phyloP scores from a whole-genome alignment of 371 early-diverging fungal species.

The Mortierella sp. region DNA sequence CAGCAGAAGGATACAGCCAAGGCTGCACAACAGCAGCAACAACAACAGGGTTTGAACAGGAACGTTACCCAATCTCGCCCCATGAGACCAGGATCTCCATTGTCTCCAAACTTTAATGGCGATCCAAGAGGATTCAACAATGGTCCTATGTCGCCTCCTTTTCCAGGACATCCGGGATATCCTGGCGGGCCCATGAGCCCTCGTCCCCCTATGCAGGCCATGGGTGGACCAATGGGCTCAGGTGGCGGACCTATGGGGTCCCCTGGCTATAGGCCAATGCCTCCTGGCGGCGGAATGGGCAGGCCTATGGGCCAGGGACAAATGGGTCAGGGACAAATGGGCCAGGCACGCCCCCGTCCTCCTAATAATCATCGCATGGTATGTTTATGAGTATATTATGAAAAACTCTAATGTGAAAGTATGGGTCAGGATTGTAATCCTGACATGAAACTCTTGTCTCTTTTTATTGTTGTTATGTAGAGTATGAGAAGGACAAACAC shows the following conservation, averaged over 20 bases:
- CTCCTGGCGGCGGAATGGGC: conserved; percentile 30
- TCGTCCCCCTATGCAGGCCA: conserved; percentile 51
- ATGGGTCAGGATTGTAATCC: too few relatives aligned
- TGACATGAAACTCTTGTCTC: too few relatives aligned
- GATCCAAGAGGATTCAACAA: conserved; percentile 18
- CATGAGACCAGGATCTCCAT: conserved; percentile 40
- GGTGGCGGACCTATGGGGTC: conserved; percentile 15
- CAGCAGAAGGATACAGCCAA: conserved; percentile 41
- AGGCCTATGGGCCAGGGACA: conserved; percentile 31
- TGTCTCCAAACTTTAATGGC: conserved; percentile 44
- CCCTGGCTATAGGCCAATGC: conserved; percentile 32
- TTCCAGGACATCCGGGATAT: conserved; percentile 22
- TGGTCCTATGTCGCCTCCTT: conserved; percentile 42
- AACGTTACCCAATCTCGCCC: conserved; percentile 33
- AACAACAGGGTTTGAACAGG: conserved; percentile 26
- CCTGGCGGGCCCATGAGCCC: conserved; percentile 47
- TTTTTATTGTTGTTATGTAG: conserved; percentile 4
- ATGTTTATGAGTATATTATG: not conserved
- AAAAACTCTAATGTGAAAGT: too few relatives aligned
- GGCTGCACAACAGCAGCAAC: conserved; percentile 34
- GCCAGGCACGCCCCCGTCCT: conserved; percentile 28
- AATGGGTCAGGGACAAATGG: conserved; percentile 12
- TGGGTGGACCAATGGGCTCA: conserved; percentile 32
- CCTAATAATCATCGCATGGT: conserved; percentile 47
- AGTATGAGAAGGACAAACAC: conserved; percentile 50